Evolutionary conservation across 2,329 filamentous ascomycete genomes (phyloP), one percentile per base, ranked within the genome.

Genomic region (Lecanicillium sp.): DNA sequence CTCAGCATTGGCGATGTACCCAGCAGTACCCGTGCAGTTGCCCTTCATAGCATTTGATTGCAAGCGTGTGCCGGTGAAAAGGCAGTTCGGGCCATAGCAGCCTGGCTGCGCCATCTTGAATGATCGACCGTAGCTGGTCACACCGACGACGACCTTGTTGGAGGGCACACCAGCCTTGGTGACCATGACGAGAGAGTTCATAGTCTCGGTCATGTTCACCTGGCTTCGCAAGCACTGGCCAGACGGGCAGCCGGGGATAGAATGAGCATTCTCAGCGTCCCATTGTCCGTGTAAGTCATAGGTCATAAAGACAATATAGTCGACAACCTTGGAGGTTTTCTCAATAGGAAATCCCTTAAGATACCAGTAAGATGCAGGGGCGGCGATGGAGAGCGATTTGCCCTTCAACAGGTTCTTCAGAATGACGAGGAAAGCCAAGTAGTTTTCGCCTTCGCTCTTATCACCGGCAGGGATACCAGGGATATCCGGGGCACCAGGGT

Each of bases 241-340:
- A 3, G 16, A 13, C 12, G 15, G 16, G 20, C 32, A 41, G 0
- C 29, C 25, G 17, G 51, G 43, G 4, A 29, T 40, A 0, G 50
- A 35, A 20, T 43, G 50, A 2, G 40, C 22, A 29, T 62, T 65
- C 8, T 41, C 41, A 12, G 45, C 43, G 31, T 59, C 56, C 60
- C 50, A 57, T 41, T 56, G 48, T 3, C 56, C 57, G 13, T 60
- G 56, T 0, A 60, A 38, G 32, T 60, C 56, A 12, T 60, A 60
- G 3, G 55, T 56, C 53, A 60, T 60, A 18, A 50, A 59, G 9
- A 61, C 46, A 9, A 61, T 53, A 29, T 62, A 62, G 37, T 61
- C 56, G 0, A 59, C 25, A 2, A 46, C 16, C 4, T 41, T 34
- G 8, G 41, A 38, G 8, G 59, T 60, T 0, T 46, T 9, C 1